Evolutionary conservation across 495 filamentous ascomycete genomes (phyloP), one percentile per base, ranked within the genome.

Genomic region (Aspergillus biplanus): DNA sequence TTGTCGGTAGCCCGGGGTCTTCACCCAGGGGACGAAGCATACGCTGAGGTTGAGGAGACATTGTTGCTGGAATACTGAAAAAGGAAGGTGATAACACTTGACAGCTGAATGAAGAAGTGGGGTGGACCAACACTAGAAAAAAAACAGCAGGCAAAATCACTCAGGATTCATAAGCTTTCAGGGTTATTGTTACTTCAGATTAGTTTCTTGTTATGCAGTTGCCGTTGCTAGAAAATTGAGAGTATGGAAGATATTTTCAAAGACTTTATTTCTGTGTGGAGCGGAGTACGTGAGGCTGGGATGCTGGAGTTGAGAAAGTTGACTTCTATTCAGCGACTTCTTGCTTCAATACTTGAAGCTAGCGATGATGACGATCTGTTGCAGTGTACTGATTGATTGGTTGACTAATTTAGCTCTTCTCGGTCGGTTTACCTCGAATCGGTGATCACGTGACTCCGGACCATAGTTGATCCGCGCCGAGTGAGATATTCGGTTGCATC

Each of bases 221-320:
- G 39, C 39, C 39, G 39, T 44, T 44, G 7, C 7, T 44, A 44
- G 7, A 44, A 44, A 44, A 44, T 44, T 44, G 39, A 44, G 39
- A 44, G 39, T 44, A 44, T 44, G 39, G 39, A 44, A 44, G 7
- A 44, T 44, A 44, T 44, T 44, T 44, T 44, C 39, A 44, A 44
- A 44, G 39, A 44, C 39, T 44, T 44, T 44, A 44, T 44, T 44
- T 44, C 39, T 44, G 39, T 44, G 39, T 44, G 39, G 39, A 44
- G 39, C 39, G 39, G 39, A 44, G 39, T 44, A 44, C 39, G 39
- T 44, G 3, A 44, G 39, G 39, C 39, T 44, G 39, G 39, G 39
- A 44, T 44, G 39, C 39, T 44, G 39, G 7, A 44, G 39, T 44
- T 44, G 39, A 44, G 39, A 44, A 44, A 44, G 39, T 44, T 44